Evolutionary conservation across 2,329 filamentous ascomycete genomes (phyloP), one percentile per base, ranked within the genome.

Genomic region (Pseudophaeomoniella oleicola): DNA sequence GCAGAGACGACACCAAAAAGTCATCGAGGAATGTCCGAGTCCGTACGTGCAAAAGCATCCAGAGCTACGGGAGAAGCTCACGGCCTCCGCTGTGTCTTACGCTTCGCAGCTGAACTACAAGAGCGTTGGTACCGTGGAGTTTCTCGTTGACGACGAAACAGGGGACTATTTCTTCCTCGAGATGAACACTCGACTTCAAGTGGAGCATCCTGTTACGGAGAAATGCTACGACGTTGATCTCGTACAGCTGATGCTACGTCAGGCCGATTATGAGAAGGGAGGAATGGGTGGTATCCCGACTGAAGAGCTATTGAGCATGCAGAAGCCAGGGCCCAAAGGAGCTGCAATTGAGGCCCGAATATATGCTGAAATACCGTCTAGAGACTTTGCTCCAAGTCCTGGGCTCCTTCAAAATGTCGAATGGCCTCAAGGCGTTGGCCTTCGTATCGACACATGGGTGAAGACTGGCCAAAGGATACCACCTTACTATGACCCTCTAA

Each of bases 81-180:
- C 62, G 1, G 75, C 77, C 3, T 69, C 80, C 10, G 83, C 86
- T 3, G 80, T 92, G 3, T 72, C 75, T n/a, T 59, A 75, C 13
- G 68, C 69, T 0, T 62, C 66, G 44, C 65, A 62, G 0, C 62
- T 71, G 39, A 58, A 60, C 3, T 94, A 94, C 50, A 79, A 81
- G n/a, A 84, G 81, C 4, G 86, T 84, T 5, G 86, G 86, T 2
- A 94, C 86, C 0, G 81, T 94, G 14, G 86, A 94, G 58, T 94
- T 87, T 51, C 81, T 94, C 31, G 78, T 93, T 4, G 85, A 94
- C 56, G 81, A 85, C 52, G 75, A 83, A 48, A 78, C 75, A 4
- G 81, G 77, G 34, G 72, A 80, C 31, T 94, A 90, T 56, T 94
- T 69, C 57, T 74, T 73, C 42, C 53, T 73, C 0, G 70, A 73